Conservation (phyloP, 371 early-diverging fungal species). For the Phascolomyces articulosus region DNA sequence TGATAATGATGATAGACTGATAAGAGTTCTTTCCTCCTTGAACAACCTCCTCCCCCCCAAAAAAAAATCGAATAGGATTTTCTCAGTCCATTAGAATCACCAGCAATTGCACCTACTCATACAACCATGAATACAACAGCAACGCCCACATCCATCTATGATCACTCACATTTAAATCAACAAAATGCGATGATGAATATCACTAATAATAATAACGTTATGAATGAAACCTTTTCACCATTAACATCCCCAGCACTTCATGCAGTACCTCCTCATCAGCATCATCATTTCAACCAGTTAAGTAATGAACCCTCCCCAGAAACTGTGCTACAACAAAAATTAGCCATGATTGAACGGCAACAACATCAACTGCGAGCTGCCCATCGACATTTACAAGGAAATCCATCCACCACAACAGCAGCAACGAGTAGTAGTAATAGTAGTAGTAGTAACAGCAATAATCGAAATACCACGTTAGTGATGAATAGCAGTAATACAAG, state of each 20-base stretch:
- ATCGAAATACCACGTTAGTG: too few relatives aligned
- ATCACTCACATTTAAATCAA: too few relatives aligned
- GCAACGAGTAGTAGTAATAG: neutral
- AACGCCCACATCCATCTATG: conserved; percentile 25
- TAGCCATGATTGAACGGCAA: conserved; percentile 51
- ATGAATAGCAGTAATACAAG: neutral
- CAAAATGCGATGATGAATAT: too few relatives aligned
- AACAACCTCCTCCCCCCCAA: too few relatives aligned
- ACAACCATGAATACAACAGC: neutral
- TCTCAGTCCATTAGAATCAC: conserved; percentile 73
- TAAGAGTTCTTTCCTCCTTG: too few relatives aligned
- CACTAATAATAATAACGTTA: too few relatives aligned
- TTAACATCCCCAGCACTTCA: conserved; percentile 72
- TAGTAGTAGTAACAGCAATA: neutral
- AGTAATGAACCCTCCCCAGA: conserved; percentile 14
- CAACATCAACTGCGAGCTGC: conserved; percentile 49
- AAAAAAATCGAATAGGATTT: too few relatives aligned
- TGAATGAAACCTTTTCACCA: conserved; percentile 57
- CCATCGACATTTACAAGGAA: conserved; percentile 26
- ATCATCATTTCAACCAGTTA: conserved; percentile 10
- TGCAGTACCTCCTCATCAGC: conserved; percentile 40
- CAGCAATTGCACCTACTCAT: conserved; percentile 67
- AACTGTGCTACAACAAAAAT: conserved; percentile 35
- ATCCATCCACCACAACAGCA: neutral
- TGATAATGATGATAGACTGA: neutral